phyloP scores from a whole-genome alignment of 1,139 yeast genomes.

The Schizosaccharomyces versatilis region DNA sequence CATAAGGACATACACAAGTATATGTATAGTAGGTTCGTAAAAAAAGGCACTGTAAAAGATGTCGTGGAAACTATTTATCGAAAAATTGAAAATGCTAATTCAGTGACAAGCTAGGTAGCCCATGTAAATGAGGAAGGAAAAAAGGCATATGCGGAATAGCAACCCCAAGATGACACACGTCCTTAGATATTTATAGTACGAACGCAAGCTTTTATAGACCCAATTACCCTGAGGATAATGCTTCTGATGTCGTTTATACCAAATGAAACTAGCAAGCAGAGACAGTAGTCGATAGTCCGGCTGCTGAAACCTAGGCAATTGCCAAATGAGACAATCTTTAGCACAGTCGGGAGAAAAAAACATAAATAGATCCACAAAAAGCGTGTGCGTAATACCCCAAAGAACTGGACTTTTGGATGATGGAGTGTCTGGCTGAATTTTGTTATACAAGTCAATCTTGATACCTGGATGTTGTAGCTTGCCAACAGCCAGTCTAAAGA shows the following conservation, averaged over 20 bases:
- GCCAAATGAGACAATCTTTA: background rate
- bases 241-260: no score
- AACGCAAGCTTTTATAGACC: background rate
- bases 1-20: background rate
- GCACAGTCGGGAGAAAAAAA: background rate
- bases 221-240: background rate
- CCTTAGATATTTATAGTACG: background rate
- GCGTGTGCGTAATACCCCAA: constrained; percentile 1
- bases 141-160: background rate
- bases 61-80: background rate
- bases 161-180: background rate
- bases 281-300: background rate
- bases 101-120: background rate
- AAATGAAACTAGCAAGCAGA: background rate
- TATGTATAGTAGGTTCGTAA: background rate
- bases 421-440: background rate
- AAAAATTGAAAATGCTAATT: background rate
- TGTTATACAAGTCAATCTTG: constrained; percentile 12
- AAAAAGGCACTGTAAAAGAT: background rate
- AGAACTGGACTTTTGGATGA: background rate
- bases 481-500: constrained; percentile 16
- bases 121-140: background rate
- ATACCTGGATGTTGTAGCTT: constrained; percentile 19
- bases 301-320: background rate
- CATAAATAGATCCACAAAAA: background rate